These are phyloP conservation scores for Rhizophora apiculata DNA, from an alignment of 345 rosid species.

Conservation along the genomic window DNA sequence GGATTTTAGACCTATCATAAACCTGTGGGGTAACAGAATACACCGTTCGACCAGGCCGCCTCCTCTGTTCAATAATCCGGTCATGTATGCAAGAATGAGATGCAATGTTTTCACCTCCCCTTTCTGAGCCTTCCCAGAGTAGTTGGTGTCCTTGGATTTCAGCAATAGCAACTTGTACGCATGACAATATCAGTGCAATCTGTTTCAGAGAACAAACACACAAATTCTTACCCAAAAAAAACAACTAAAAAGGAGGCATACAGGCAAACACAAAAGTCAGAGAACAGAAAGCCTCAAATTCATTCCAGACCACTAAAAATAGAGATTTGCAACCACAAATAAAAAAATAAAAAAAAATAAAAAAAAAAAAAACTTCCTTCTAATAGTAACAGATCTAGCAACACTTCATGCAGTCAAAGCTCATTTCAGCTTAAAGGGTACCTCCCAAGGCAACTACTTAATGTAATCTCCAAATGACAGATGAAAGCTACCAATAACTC, in stretches of 20 bases:
- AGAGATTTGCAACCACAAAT: background rate
- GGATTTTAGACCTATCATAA: constrained; percentile 49
- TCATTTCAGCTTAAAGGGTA: constrained; percentile 19
- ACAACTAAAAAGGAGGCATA: background rate
- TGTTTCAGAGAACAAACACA: constrained; percentile 28
- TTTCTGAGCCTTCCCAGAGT: constrained; percentile 37
- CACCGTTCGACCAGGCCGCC: constrained; percentile 76
- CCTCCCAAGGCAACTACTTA: background rate
- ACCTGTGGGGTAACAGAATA: constrained; percentile 90
- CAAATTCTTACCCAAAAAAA: background rate
- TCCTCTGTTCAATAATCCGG: constrained; percentile 85
- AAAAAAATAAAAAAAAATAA: background rate
- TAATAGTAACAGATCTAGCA: constrained; percentile 19
- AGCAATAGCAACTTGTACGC: constrained; percentile 43
- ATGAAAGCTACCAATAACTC: background rate
- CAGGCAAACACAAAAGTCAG: background rate
- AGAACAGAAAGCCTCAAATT: constrained; percentile 4
- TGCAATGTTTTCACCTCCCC: constrained; percentile 41
- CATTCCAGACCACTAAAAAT: constrained; percentile 20
- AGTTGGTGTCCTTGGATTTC: constrained; percentile 31
- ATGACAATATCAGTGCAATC: constrained; percentile 57
- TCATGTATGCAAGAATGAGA: constrained; percentile 99
- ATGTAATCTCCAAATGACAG: background rate
- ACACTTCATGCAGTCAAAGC: constrained; percentile 7
- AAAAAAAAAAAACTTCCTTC: background rate